Percentiles rank a stretch among this genome's conserved stretches.
phyloP scores from a whole-genome alignment of 768 basidiomycete genomes.

The Dioszegia crocea region DNA sequence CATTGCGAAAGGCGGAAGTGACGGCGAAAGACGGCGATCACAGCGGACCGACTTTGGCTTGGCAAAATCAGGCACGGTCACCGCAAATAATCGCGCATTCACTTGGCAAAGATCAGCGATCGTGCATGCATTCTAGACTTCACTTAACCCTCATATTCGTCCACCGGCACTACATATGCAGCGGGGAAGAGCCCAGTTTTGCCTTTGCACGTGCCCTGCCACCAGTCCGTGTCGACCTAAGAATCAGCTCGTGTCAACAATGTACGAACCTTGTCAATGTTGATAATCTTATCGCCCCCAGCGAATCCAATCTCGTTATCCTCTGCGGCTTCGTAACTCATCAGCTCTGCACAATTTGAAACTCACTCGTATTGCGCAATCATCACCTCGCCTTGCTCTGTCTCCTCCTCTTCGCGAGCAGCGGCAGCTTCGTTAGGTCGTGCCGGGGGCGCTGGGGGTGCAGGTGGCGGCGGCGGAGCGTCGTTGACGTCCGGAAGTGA shows the following conservation, averaged over 20 bases:
- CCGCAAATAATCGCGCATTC: neutral
- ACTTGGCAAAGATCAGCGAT: neutral
- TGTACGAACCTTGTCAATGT: conserved; percentile 61
- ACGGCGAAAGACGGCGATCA: no score
- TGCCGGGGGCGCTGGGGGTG: conserved; percentile 54
- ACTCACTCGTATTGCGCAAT: conserved; percentile 58
- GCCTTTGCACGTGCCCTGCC: conserved; percentile 37
- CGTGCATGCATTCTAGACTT: no score
- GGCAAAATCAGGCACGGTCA: neutral
- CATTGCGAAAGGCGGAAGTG: neutral
- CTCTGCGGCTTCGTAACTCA: conserved; percentile 80
- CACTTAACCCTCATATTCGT: conserved; percentile 15
- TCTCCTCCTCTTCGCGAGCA: conserved; percentile 53
- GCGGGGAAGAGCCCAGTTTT: conserved; percentile 48
- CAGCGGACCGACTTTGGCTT: no score
- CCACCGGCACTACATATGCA: conserved; percentile 28
- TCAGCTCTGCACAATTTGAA: neutral
- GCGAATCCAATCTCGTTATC: conserved; percentile 84
- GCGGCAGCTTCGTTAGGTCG: conserved; percentile 48
- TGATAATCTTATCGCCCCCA: conserved; percentile 72
- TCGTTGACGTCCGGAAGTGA: conserved; percentile 40
- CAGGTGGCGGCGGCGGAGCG: conserved; percentile 53
- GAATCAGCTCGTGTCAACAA: neutral
- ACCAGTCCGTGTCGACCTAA: conserved; percentile 50
- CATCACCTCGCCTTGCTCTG: conserved; percentile 49